phyloP scores from a whole-genome alignment of 768 basidiomycete genomes.

The Neoboletus brunneissimus region DNA sequence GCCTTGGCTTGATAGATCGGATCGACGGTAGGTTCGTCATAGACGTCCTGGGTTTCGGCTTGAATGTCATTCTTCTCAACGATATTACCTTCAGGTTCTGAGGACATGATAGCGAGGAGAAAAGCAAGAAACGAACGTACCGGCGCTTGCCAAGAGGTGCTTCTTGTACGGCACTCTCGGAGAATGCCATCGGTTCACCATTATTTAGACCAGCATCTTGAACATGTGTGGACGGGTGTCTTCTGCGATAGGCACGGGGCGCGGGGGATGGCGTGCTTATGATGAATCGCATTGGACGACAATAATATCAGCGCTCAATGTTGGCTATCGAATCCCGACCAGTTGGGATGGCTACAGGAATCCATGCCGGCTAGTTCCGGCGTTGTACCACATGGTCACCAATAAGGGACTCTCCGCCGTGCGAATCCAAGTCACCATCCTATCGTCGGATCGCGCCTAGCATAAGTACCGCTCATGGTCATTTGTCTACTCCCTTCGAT shows the following conservation, averaged over 20 bases:
- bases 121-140: background rate
- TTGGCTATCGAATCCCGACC: too few species aligned
- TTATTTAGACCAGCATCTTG: background rate
- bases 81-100: background rate
- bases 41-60: conserved; percentile 24
- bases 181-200: background rate
- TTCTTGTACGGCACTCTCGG: background rate
- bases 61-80: background rate
- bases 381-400: too few species aligned
- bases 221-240: background rate
- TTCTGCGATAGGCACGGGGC: background rate
- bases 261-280: background rate
- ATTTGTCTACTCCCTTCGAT: too few species aligned
- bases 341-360: too few species aligned
- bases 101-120: conserved; percentile 19
- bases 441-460: too few species aligned
- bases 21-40: conserved; percentile 38
- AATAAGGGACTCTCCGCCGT: too few species aligned
- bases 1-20: conserved; percentile 61
- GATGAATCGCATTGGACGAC: too few species aligned
- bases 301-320: too few species aligned
- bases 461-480: too few species aligned
- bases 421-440: too few species aligned
- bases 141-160: background rate
- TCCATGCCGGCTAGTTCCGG: too few species aligned